Base-by-base conservation (phyloP, 148 eudicot genomes). In the Vaccinium vitisidaea region DNA sequence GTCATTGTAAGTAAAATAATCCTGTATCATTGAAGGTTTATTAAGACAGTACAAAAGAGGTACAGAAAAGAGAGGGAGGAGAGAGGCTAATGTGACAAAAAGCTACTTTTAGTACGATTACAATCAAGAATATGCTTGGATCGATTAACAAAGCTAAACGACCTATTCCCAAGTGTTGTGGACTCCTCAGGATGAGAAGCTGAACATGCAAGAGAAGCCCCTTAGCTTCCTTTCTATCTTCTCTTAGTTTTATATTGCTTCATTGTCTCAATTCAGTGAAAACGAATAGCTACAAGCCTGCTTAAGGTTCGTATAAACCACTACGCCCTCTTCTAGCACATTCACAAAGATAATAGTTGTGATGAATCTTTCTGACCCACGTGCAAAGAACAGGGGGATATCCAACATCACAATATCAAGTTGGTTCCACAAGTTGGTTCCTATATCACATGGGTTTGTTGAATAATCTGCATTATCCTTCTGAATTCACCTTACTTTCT, bases 381-480 rank as follows among this genome's bases (percentile, higher is more conserved):
- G 13, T 27, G 75, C 39, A 30, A 70, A 70, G 43, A 70, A 70
- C 36, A 32, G 39, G 30, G 16, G 4, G 75, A 70, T 5, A 13
- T 70, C 19, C 75, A 70, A 70, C 46, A 70, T 27, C 30, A 70
- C 14, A 19, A 70, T 70, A 6, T 30, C 75, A 70, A 30, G 30
- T 70, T n/a, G n/a, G n/a, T 50, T 77, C 80, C 39, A 12, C 39
- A 1, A 77, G 36, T 6, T 23, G 32, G 55, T 50, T 46, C 78
- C 18, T 5, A 23, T 3, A 8, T 18, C 0, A 9, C 13, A 11
- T 8, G n/a, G 32, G 7, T 50, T 77, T 50, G 14, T 77, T 48
- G 30, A 48, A 32, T 1, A 82, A 80, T 55, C 2, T 86, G 19
- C 85, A 23, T 48, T 83, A 82, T 46, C 67, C 53, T 1, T 21